Base-by-base conservation (phyloP, 2,329 filamentous ascomycete species). In the Fusarium luffae region DNA sequence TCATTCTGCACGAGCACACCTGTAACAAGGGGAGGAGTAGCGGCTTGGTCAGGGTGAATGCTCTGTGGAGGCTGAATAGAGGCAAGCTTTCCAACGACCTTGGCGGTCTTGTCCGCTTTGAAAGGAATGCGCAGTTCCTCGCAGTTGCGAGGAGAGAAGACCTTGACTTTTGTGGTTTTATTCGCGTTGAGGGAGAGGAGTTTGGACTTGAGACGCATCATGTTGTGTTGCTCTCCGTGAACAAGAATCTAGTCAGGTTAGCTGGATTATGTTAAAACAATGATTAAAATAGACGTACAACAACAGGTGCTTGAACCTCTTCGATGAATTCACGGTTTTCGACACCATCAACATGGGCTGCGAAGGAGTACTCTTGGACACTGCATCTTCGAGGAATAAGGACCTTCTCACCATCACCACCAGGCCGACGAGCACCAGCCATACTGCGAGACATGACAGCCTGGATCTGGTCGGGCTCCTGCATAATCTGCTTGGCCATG, bases 301-400 rank as follows among this genome's bases (percentile, higher is more conserved):
- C 95, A 25, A 98, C 94, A 18, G 94, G 94, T 4, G 96, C 94
- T 30, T 87, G 89, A 43, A 98, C 92, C 79, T 98, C 93, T 76
- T 98, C 95, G 64, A 99, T 98, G 76, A 99, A 99, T 72, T 97
- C 94, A 63, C 93, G 89, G 76, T 99, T 99, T 79, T 99, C 95
- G 10, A 92, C 92, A 32, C 96, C 97, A 73, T 98, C 96, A 6
- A 99, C 96, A 76, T 99, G 96, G 0, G 96, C 96, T 4, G 96
- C 96, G 78, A 99, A 99, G 19, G 93, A 97, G 78, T 92, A 94
- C 78, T 99, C 96, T 58, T 97, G 92, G 12, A 99, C 92, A 51
- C 92, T 98, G 80, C 96, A 99, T 65, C 96, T 87, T 66, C 96
- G 87, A 0, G 94, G 94, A 60, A 99, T 96, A 89, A 97, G 93